Evolutionary conservation across 345 rosid genomes (phyloP).

Genomic region (Pseudoturritis turrita): DNA sequence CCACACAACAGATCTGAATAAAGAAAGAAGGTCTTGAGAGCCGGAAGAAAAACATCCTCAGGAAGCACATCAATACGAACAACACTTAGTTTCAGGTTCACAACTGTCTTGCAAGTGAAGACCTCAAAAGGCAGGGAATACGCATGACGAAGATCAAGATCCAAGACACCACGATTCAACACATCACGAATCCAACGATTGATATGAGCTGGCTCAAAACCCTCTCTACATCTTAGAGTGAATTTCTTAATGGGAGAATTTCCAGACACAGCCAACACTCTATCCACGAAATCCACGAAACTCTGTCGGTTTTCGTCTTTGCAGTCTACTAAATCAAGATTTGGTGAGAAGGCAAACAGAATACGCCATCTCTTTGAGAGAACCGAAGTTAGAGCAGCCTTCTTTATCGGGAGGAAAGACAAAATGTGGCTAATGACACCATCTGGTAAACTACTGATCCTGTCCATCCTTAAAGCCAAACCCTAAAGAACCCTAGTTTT

Average conservation of each 20-base stretch:
- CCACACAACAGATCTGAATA: neutral
- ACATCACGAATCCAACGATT: neutral
- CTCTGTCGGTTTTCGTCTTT: no score
- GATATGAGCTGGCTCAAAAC: neutral
- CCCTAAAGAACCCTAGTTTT: no score
- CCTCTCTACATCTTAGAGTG: neutral
- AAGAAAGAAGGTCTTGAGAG: neutral
- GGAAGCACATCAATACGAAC: neutral
- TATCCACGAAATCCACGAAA: neutral
- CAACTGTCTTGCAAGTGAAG: neutral
- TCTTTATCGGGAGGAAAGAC: slow-evolving; percentile 2
- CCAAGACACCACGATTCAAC: neutral
- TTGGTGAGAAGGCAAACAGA: no score
- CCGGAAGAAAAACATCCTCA: neutral
- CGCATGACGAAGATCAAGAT: neutral
- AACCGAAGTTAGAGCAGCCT: slow-evolving; percentile 3
- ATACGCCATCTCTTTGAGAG: neutral
- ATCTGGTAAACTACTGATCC: no score
- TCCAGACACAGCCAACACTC: neutral
- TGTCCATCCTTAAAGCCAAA: no score
- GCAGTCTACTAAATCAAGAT: no score
- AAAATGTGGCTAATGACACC: slow-evolving; percentile 3
- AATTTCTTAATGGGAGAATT: neutral
- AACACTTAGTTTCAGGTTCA: neutral
- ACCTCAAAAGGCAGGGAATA: neutral